Percentiles rank a stretch among this genome's conserved stretches.
Conservation (phyloP, 179 eudicot genomes). For the Pouteria campechiana region DNA sequence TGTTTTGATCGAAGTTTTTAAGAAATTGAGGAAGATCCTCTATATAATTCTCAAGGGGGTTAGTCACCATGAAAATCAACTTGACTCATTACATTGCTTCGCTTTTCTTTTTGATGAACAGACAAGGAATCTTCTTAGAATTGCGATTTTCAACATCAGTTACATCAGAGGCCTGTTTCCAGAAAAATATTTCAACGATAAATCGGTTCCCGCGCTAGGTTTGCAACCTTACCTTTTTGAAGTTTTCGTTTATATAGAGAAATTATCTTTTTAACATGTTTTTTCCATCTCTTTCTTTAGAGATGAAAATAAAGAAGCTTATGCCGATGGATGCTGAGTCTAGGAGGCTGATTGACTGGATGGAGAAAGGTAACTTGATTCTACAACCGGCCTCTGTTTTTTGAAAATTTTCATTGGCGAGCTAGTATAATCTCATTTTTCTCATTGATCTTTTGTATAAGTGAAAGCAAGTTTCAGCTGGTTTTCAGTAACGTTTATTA, state of each 20-base stretch:
- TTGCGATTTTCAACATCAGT: conserved; percentile 90
- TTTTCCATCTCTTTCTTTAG: conserved; percentile 17
- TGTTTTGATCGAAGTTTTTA: too few relatives aligned
- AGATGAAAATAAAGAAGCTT: conserved; percentile 96
- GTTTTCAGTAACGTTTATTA: too few relatives aligned
- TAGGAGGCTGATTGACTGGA: conserved; percentile 92
- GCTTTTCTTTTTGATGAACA: too few relatives aligned
- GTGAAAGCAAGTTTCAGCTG: neutral
- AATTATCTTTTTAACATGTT: too few relatives aligned
- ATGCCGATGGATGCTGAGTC: conserved; percentile 93
- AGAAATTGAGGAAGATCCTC: too few relatives aligned
- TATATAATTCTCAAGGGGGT: too few relatives aligned
- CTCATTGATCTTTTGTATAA: neutral
- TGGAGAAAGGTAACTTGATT: conserved; percentile 77
- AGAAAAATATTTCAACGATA: conserved; percentile 87
- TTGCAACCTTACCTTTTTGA: neutral
- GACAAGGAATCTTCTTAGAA: conserved; percentile 84
- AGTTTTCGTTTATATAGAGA: neutral
- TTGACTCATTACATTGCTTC: too few relatives aligned
- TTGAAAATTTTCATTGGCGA: too few relatives aligned
- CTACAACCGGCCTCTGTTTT: too few relatives aligned
- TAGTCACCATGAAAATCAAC: too few relatives aligned
- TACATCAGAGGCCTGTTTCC: conserved; percentile 95
- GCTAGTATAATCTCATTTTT: neutral
- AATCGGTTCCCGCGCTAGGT: conserved; percentile 91